Evolutionary conservation across 1,284 basidiomycete species (phyloP), one percentile per base, ranked within the genome.

Genomic region (Fomitiporia mediterranea): DNA sequence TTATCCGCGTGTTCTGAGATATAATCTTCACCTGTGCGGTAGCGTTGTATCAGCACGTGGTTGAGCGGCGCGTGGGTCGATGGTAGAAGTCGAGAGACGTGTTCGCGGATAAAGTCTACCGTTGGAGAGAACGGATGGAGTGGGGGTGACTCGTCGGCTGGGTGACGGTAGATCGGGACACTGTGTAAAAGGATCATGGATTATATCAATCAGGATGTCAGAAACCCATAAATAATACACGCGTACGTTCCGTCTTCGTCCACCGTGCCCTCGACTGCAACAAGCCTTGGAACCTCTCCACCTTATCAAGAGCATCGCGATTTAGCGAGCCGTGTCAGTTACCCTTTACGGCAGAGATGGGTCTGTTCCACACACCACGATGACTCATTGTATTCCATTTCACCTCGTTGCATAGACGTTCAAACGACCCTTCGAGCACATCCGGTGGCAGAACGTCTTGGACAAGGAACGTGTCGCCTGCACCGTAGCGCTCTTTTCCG

Each of bases 1-100:
- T 90, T 90, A 69, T 90, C 87, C 0, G 84, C 85, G 67, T 90
- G 88, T 64, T 90, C 88, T 0, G 85, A 88, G 61, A 90, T 90
- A 68, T 85, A 87, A 67, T 90, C 88, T 32, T 79, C 79, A 7
- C 88, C 88, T 13, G 74, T 75, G 55, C 87, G 84, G 66, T 90
- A 90, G 65, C 80, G 76, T 65, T 90, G 88, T 55, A 90, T 87
- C 30, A 90, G 77, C 35, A 85, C 87, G 60, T 90, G 87, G 64
- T 90, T 90, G 9, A 90, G 79, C 1, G 82, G 82, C 57, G 86
- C 83, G 37, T 71, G 58, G 6, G 15, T 28, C 15, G 21, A 23
- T 17, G 44, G 27, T 17, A 81, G 63, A 15, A 73, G 72, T 47
- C 72, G 68, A 60, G 88, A 78, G 23, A 86, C 84, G 53, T 78